Conservation (phyloP, 2,329 filamentous ascomycete genomes). For the Aspergillus oerlinghausenensis region DNA sequence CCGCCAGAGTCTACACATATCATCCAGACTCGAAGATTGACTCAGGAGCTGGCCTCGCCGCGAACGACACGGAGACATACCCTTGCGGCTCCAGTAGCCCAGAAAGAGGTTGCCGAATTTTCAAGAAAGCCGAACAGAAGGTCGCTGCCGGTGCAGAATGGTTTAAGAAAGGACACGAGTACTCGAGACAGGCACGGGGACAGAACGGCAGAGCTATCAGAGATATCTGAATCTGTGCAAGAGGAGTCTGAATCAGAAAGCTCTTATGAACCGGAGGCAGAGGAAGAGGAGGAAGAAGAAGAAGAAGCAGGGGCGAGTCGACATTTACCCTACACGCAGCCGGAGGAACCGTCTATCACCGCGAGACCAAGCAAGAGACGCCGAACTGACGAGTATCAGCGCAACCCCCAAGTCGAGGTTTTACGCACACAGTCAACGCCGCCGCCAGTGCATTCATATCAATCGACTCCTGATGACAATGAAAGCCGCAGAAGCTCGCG, state of each 20-base stretch:
- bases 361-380: background rate
- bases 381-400: background rate
- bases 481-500: background rate
- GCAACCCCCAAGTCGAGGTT: background rate
- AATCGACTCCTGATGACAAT: background rate
- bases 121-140: background rate
- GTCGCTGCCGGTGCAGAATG: background rate
- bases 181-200: background rate
- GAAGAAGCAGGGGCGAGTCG: background rate
- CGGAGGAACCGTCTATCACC: background rate
- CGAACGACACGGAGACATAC: background rate
- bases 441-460: background rate
- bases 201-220: background rate
- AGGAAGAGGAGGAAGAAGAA: background rate
- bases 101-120: background rate
- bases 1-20: background rate
- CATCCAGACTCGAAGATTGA: background rate
- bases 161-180: background rate
- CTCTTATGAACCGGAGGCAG: background rate
- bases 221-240: background rate
- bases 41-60: background rate
- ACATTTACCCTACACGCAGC: background rate
- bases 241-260: background rate
- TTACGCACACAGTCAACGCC: background rate
- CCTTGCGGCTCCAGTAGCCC: background rate